Evolutionary conservation across 768 basidiomycete species (phyloP).

Genomic region (Boletus vinaceobasis): DNA sequence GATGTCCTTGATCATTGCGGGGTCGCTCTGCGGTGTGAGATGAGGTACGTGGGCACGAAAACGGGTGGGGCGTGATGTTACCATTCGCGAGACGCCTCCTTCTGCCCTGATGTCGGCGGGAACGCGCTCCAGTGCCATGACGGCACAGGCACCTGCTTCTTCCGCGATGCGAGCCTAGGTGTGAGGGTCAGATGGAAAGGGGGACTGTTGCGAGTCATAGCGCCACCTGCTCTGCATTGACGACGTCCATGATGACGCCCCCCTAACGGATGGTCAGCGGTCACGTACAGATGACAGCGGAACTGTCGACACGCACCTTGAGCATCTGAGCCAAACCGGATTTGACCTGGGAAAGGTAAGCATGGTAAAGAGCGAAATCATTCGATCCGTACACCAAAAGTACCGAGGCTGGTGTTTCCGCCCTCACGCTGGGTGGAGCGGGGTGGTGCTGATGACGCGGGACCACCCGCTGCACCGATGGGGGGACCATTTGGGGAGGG

Average conservation of each 20-base stretch:
- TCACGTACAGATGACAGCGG: background rate
- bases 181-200: background rate
- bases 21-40: slow-evolving; percentile 64
- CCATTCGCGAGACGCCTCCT: slow-evolving; percentile 97
- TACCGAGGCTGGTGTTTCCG: slow-evolving; percentile 59
- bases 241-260: slow-evolving; percentile 94
- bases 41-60: background rate
- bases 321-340: slow-evolving; percentile 96
- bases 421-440: slow-evolving; percentile 51
- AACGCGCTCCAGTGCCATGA: slow-evolving; percentile 95
- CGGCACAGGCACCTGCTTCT: slow-evolving; percentile 95
- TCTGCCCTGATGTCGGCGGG: slow-evolving; percentile 91
- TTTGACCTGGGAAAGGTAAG: slow-evolving; percentile 60
- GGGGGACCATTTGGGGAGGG: slow-evolving; percentile 7
- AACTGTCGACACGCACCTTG: slow-evolving; percentile 56
- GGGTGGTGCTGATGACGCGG: slow-evolving; percentile 39
- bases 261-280: slow-evolving; percentile 40
- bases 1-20: slow-evolving; percentile 95
- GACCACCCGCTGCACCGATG: background rate
- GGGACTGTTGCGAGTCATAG: background rate
- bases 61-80: slow-evolving; percentile 34
- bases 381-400: slow-evolving; percentile 56
- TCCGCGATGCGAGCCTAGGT: slow-evolving; percentile 90
- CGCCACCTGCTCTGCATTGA: slow-evolving; percentile 65
- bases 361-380: background rate